phyloP scores from a whole-genome alignment of 805 yeast species.

The Kregervanrija delftensis region DNA sequence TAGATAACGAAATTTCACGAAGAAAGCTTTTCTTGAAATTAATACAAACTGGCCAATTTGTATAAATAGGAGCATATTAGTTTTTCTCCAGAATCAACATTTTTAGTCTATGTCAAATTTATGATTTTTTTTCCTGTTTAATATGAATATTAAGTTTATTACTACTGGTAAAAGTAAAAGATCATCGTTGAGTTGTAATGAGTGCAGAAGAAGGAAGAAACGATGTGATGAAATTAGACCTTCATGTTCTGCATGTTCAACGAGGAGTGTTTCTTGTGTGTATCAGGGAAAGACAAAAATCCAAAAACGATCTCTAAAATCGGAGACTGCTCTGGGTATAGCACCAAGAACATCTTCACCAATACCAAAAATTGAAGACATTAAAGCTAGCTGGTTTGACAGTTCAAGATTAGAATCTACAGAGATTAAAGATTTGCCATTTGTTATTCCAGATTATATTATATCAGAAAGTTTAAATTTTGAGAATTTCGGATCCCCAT shows the following conservation, averaged over 20 bases:
- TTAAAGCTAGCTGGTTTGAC: too few species aligned
- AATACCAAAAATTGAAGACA: too few species aligned
- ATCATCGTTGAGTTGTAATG: slow-evolving; percentile 7
- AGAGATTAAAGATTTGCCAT: not conserved
- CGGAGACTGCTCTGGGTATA: not conserved
- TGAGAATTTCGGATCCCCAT: not conserved
- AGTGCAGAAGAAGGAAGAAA: slow-evolving; percentile 42
- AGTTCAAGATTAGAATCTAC: not conserved
- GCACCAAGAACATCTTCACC: not conserved
- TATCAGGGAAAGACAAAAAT: slow-evolving; percentile 21
- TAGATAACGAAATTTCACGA: too few species aligned
- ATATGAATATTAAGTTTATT: slow-evolving; percentile 5
- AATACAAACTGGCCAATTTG: too few species aligned
- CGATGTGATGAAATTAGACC: slow-evolving; percentile 38
- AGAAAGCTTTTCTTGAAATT: too few species aligned
- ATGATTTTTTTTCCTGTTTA: too few species aligned
- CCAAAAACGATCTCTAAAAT: not conserved
- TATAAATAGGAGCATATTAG: too few species aligned
- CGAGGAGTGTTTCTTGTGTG: slow-evolving; percentile 24
- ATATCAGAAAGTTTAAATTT: not conserved
- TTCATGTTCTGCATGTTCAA: slow-evolving; percentile 33
- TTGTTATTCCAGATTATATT: not conserved
- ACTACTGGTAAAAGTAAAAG: slow-evolving; percentile 2
- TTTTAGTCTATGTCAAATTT: too few species aligned
- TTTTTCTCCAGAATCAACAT: too few species aligned